These are phyloP conservation scores for Cyclotella atomus DNA, from an alignment of 108 stramenopile genomes.

Conservation along the genomic window DNA sequence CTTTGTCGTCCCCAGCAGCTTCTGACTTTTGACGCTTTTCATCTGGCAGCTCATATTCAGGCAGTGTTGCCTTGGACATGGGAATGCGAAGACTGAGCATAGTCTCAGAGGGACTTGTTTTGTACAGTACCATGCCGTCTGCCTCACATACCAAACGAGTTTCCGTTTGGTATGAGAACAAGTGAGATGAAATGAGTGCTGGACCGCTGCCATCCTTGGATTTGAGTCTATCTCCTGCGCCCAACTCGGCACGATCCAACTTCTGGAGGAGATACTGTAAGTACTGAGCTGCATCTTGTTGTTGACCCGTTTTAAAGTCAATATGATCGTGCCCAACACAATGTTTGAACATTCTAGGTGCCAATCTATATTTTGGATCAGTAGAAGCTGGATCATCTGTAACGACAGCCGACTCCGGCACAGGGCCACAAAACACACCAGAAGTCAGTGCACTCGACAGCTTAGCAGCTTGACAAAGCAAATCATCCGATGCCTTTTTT, in stretches of 20 bases:
- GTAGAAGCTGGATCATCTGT: conserved; percentile 44
- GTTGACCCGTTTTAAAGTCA: conserved; percentile 96
- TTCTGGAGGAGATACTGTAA: conserved; percentile 91
- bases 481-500: conserved; percentile 62
- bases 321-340: conserved; percentile 91
- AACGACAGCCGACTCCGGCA: conserved; percentile 33
- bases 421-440: conserved; percentile 66
- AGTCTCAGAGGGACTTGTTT: conserved; percentile 64
- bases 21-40: conserved; percentile 63
- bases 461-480: conserved; percentile 81
- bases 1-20: conserved; percentile 48
- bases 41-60: conserved; percentile 57
- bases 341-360: conserved; percentile 97
- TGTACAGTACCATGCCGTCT: conserved; percentile 82
- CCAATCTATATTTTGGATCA: conserved; percentile 82
- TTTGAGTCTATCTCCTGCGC: conserved; percentile 24
- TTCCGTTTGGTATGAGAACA: conserved; percentile 87
- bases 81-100: conserved; percentile 87
- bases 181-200: conserved; percentile 50
- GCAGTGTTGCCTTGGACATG: conserved; percentile 77
- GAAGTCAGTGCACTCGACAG: conserved; percentile 76
- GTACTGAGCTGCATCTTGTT: conserved; percentile 99
- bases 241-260: conserved; percentile 79
- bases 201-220: conserved; percentile 37
- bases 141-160: conserved; percentile 75